Evolutionary conservation across 768 basidiomycete species (phyloP), one percentile per base, ranked within the genome.

Genomic region (Coprinellus aureogranulatus): DNA sequence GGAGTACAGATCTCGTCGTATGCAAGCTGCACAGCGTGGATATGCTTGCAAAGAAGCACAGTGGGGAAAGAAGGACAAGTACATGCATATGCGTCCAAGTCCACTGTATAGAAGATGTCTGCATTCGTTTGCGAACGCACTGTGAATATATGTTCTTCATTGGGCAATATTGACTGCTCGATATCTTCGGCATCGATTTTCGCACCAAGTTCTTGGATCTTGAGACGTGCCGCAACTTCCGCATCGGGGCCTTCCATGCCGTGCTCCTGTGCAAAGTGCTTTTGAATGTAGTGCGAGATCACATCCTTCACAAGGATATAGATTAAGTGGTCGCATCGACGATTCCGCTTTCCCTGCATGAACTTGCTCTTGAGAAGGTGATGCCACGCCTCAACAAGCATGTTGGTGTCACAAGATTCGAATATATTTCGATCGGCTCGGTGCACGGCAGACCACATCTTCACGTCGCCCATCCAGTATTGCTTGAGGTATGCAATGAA

Each of bases 351-450:
- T 3, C 65, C 65, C 14, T 61, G 52, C 40, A 68, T 49, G 41
- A 70, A 67, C 14, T 61, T 64, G 11, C 53, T 47, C 42, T 69
- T 69, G 2, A 69, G 55, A 14, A 69, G 34, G 40, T 63, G 65
- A 46, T 67, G 66, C 66, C 66, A 67, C n/a, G 59, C 65, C 56
- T 70, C 66, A 30, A 69, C 57, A 6, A 69, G 61, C 69, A 70
- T 70, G 31, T 70, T 70, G 0, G 68, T 70, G 26, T 70, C 65
- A 41, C 54, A 53, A 10, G 27, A 14, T 46, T 59, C 31, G 28
- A 55, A 62, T n/a, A 69, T 57, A 3, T 1, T 51, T 1, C 63
- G 53, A 11, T 58, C 58, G 26, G 28, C 52, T 1, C 62, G 58
- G 40, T 59, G 62, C 2, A 66, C 47, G 9, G 66, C 64, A 10